Conservation (phyloP, 140 eudicot genomes). For the Bidens hawaiensis region DNA sequence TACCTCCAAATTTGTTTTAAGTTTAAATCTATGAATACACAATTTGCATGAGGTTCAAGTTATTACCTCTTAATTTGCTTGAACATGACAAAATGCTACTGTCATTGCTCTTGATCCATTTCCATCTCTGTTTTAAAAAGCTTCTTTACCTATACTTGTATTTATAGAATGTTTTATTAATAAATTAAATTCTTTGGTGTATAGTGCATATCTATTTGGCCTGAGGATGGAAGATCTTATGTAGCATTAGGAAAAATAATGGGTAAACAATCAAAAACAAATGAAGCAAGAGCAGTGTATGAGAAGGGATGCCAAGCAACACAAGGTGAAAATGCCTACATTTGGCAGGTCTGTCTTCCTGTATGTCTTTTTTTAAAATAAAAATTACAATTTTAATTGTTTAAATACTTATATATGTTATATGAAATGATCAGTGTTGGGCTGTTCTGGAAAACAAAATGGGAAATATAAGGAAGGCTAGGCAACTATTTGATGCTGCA, state of each 20-base stretch:
- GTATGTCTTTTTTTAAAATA: background rate
- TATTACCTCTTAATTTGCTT: background rate
- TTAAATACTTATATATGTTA: background rate
- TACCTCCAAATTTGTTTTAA: background rate
- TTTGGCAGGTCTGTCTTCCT: slow-evolving; percentile 82
- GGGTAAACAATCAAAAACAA: slow-evolving; percentile 68
- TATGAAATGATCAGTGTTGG: slow-evolving; percentile 76
- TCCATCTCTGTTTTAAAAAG: slow-evolving; percentile 1
- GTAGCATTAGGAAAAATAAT: slow-evolving; percentile 84
- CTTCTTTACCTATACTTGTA: slow-evolving; percentile 3
- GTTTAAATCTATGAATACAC: background rate
- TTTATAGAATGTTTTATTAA: slow-evolving; percentile 5
- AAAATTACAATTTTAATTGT: background rate
- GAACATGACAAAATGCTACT: slow-evolving; percentile 1
- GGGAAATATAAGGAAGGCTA: slow-evolving; percentile 82
- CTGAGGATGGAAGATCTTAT: slow-evolving; percentile 92
- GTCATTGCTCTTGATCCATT: slow-evolving; percentile 10
- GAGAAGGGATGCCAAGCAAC: slow-evolving; percentile 99
- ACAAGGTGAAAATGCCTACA: slow-evolving; percentile 93
- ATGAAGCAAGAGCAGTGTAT: slow-evolving; percentile 83
- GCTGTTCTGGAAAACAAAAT: slow-evolving; percentile 85
- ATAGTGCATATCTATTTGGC: slow-evolving; percentile 88
- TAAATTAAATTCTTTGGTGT: slow-evolving; percentile 12
- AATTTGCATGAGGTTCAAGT: background rate
- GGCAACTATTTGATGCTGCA: slow-evolving; percentile 94